Evolutionary conservation across 2,329 filamentous ascomycete species (phyloP).

Genomic region (Pleomassaria siparia): DNA sequence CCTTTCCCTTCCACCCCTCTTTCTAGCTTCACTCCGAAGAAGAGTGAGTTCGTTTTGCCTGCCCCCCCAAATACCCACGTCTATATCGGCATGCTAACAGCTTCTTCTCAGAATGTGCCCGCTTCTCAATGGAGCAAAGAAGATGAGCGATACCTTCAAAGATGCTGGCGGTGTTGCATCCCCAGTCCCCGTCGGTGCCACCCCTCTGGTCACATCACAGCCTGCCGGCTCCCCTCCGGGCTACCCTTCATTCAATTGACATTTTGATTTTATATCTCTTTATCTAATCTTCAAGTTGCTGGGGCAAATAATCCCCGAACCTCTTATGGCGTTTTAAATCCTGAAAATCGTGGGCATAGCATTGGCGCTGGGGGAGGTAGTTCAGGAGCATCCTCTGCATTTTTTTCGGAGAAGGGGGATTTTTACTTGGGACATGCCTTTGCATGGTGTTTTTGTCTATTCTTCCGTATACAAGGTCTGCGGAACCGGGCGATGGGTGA

Average conservation of each 20-base stretch:
- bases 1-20: neutral
- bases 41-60: neutral
- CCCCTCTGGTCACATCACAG: slow-evolving; percentile 16
- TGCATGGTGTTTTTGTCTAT: neutral
- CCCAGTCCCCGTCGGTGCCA: slow-evolving; percentile 18
- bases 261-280: neutral
- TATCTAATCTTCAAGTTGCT: neutral
- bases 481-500: too few species aligned
- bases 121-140: slow-evolving; percentile 41
- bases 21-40: neutral
- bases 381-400: neutral
- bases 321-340: neutral
- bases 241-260: neutral
- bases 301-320: neutral
- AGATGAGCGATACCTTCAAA: slow-evolving; percentile 41
- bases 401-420: neutral
- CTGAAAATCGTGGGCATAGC: slow-evolving; percentile 22
- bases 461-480: neutral
- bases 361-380: slow-evolving; percentile 15
- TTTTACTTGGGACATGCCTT: neutral
- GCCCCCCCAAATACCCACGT: neutral
- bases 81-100: slow-evolving; percentile 17
- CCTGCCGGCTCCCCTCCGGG: slow-evolving; percentile 12
- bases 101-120: slow-evolving; percentile 35
- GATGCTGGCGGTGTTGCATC: slow-evolving; percentile 30